Base-by-base conservation (phyloP, 192 early-diverging fungal species). In the Pilaira anomala region DNA sequence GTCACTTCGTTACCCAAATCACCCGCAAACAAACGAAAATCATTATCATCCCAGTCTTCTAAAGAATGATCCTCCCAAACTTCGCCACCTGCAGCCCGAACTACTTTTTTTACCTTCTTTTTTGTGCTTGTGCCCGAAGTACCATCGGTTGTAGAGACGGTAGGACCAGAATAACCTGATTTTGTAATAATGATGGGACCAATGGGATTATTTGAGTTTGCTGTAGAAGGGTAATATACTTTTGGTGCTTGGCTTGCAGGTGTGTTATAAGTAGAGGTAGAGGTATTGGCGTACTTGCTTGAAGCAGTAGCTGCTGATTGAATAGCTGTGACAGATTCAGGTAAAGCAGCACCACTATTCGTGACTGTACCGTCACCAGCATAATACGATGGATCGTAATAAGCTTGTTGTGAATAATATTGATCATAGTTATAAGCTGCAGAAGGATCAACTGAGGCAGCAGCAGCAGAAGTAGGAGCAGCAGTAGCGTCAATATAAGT, bases 1-100 rank as follows among this genome's bases (percentile, higher is more conserved):
- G 88, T 93, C 2, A 96, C 91, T 60, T 98, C 96, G 58, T 92
- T 94, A 22, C 96, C 96, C 24, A 98, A 76, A 74, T 98, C 91
- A 48, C 96, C 94, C 59, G 87, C 91, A 79, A 96, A 98, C 50
- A 98, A 70, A 24, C 96, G 80, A 76, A 88, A 98, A 74, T 98
- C 96, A 62, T 96, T 89, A 12, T 79, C 69, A 56, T 93, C 91
- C 91, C 95, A 98, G 21, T 94, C 90, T 46, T 83, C 76, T 44
- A 98, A 71, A 7, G 92, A 87, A 18, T 80, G 60, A 63, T 98
- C 96, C 65, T 97, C 93, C 96, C 96, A 98, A 25, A 88, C 82
- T 69, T 95, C 87, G 18, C 96, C 96, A 52, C 92, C 96, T 0
- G 93, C 96, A 36, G 85, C 83, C 33, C 96, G 76, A 29, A 95